Percentiles rank a stretch among this genome's conserved stretches.
Conservation (phyloP, 1,139 yeast species). For the Eremothecium gossypii region DNA sequence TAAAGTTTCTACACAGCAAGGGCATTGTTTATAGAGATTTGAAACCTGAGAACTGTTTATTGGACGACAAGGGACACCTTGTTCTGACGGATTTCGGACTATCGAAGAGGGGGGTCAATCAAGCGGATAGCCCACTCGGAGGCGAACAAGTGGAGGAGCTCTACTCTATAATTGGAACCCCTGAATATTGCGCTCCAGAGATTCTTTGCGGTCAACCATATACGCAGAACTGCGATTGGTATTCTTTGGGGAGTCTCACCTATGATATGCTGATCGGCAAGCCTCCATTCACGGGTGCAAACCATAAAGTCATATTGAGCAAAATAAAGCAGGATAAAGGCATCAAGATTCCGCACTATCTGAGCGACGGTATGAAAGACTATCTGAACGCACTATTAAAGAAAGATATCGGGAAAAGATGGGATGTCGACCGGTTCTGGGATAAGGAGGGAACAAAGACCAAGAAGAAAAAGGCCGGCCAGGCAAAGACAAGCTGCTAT, state of each 20-base stretch:
- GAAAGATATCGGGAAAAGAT: conserved; percentile 65
- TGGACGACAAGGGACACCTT: conserved; percentile 70
- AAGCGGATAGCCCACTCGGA: conserved; percentile 15
- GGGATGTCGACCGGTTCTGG: conserved; percentile 50
- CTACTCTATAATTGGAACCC: conserved; percentile 82
- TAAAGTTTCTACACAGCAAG: conserved; percentile 67
- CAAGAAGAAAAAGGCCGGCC: conserved; percentile 29
- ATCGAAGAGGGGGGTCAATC: conserved; percentile 47
- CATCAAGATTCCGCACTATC: conserved; percentile 69
- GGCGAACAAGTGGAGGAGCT: conserved; percentile 31
- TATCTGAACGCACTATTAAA: conserved; percentile 62
- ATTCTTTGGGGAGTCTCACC: conserved; percentile 89
- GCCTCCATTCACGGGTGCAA: conserved; percentile 91
- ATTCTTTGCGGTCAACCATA: conserved; percentile 78
- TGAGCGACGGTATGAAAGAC: conserved; percentile 80
- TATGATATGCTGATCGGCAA: conserved; percentile 82
- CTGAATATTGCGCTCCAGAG: conserved; percentile 97
- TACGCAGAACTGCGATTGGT: conserved; percentile 88
- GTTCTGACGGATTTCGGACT: conserved; percentile 89
- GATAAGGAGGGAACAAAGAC: conserved; percentile 35
- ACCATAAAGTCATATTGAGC: conserved; percentile 71
- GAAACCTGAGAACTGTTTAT: conserved; percentile 87
- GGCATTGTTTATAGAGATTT: conserved; percentile 88
- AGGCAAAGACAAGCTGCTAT: conserved; percentile 25
- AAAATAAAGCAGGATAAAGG: conserved; percentile 64